Conservation (phyloP, 2,329 filamentous ascomycete species). For the Stachybotrys echinatus region DNA sequence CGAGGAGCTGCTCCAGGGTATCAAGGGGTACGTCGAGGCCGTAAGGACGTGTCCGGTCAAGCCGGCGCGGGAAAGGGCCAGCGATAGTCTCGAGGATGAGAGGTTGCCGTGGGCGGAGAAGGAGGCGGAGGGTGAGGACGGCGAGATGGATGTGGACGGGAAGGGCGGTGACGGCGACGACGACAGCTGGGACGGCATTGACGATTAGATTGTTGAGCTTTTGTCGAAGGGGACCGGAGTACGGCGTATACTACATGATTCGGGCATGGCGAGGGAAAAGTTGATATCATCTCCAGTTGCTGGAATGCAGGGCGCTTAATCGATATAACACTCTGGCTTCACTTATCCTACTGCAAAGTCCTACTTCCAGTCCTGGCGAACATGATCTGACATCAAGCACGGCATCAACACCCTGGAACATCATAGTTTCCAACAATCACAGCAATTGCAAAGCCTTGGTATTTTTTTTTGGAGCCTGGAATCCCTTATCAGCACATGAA, state of each 20-base stretch:
- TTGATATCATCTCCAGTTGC: neutral
- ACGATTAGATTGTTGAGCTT: slow-evolving; percentile 38
- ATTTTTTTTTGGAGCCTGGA: too few species aligned
- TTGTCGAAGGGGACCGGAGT: neutral
- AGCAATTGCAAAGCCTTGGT: too few species aligned
- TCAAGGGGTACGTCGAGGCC: slow-evolving; percentile 51
- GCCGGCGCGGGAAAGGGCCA: slow-evolving; percentile 63
- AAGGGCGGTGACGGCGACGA: slow-evolving; percentile 26
- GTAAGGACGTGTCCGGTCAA: slow-evolving; percentile 61
- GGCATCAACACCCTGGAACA: too few species aligned
- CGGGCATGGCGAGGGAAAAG: slow-evolving; percentile 11
- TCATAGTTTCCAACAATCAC: too few species aligned
- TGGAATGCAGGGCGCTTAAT: neutral
- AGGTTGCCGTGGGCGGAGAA: slow-evolving; percentile 52
- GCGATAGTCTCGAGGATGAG: slow-evolving; percentile 68
- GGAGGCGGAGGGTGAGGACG: slow-evolving; percentile 25
- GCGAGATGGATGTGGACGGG: slow-evolving; percentile 31
- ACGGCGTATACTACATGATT: slow-evolving; percentile 18
- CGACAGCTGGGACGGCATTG: slow-evolving; percentile 64
- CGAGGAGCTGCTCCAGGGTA: slow-evolving; percentile 42
- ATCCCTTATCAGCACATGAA: neutral
- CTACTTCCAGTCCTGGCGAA: neutral
- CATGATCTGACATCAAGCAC: neutral
- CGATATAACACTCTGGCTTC: neutral
- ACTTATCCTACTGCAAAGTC: neutral